These are phyloP conservation scores for Lactarius psammicola DNA, from an alignment of 768 basidiomycete species.

Conservation along the genomic window DNA sequence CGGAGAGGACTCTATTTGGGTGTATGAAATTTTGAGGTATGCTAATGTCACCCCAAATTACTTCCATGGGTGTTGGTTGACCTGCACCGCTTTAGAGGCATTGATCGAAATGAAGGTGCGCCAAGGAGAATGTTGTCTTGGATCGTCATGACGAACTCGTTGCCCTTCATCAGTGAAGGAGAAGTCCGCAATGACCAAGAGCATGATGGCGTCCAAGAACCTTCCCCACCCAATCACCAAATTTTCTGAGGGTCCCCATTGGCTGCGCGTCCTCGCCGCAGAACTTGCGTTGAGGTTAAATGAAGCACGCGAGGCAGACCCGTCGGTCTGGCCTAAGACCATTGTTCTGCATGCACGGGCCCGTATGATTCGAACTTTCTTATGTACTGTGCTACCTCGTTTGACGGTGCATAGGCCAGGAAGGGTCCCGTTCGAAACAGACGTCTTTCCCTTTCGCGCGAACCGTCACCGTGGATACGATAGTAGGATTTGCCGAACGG, in stretches of 20 bases:
- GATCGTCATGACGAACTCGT: neutral
- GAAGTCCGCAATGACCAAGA: constrained; percentile 75
- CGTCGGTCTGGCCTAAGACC: constrained; percentile 89
- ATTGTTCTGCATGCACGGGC: constrained; percentile 76
- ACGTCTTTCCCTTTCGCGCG: constrained; percentile 81
- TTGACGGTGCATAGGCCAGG: constrained; percentile 5
- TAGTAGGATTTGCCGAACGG: constrained; percentile 71
- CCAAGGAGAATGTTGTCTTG: neutral
- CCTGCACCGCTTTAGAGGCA: constrained; percentile 51
- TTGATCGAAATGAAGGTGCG: constrained; percentile 85
- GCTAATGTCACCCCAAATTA: constrained; percentile 28
- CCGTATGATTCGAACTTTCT: constrained; percentile 42
- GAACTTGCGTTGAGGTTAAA: constrained; percentile 84
- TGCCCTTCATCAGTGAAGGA: constrained; percentile 66
- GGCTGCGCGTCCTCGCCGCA: constrained; percentile 89
- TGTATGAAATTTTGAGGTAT: constrained; percentile 86
- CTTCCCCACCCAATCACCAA: constrained; percentile 75
- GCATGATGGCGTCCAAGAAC: constrained; percentile 97
- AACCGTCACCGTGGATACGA: constrained; percentile 70
- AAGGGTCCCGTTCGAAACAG: constrained; percentile 58
- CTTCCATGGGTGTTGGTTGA: neutral
- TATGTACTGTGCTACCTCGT: neutral
- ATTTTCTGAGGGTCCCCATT: constrained; percentile 74
- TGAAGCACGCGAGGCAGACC: constrained; percentile 70
- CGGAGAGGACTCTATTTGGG: constrained; percentile 84